A percentile compares a stretch with the other conserved stretches of the same genome.
These are phyloP conservation scores for Pholiota conissans DNA, from an alignment of 768 basidiomycete genomes.

Conservation along the genomic window DNA sequence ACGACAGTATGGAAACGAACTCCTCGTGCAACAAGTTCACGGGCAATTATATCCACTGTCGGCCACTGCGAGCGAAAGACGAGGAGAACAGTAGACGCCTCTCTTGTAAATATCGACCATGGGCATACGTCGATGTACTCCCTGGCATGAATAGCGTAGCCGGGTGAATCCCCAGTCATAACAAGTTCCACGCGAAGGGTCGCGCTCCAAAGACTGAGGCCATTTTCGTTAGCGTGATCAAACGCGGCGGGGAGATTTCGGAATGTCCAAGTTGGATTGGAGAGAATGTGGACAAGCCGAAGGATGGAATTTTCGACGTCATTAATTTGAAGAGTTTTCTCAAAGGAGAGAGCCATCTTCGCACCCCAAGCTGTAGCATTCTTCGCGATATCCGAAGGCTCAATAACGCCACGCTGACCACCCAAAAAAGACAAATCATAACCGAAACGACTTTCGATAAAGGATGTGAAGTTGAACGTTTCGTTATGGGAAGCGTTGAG, in stretches of 20 bases:
- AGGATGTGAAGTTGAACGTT: background rate
- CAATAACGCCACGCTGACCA: background rate
- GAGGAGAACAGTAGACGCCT: slow-evolving; percentile 2
- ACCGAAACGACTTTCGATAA: background rate
- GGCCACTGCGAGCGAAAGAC: background rate
- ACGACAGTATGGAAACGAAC: slow-evolving; percentile 1
- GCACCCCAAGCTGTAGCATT: too few relatives aligned
- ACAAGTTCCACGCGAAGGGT: background rate
- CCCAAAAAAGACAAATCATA: background rate
- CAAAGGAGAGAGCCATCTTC: too few relatives aligned
- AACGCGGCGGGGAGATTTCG: background rate
- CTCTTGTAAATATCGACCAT: background rate
- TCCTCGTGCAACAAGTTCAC: background rate
- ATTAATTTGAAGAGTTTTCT: background rate
- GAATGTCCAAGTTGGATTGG: background rate
- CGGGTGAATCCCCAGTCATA: too few relatives aligned
- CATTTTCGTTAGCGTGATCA: background rate
- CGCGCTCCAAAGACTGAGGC: background rate
- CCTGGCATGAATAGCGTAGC: slow-evolving; percentile 20
- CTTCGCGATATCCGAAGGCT: background rate
- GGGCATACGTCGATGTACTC: slow-evolving; percentile 4
- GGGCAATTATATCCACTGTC: background rate
- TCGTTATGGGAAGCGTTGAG: background rate
- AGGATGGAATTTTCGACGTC: background rate
- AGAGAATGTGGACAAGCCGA: background rate